phyloP scores from a whole-genome alignment of 257 asterid genomes.

The Agastache rugosa region DNA sequence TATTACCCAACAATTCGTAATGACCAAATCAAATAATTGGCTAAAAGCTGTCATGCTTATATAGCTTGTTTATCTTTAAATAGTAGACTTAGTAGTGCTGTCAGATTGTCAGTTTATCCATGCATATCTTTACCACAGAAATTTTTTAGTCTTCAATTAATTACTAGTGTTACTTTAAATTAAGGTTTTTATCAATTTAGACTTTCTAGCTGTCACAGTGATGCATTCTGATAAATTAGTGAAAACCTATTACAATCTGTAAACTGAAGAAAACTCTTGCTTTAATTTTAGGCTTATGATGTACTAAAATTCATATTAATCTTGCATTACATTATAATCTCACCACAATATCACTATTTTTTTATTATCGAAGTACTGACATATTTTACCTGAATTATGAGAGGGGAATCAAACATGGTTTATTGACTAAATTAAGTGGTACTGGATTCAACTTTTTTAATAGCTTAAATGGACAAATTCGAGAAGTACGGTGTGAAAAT shows the following conservation, averaged over 20 bases:
- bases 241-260: slow-evolving; percentile 8
- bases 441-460: slow-evolving; percentile 5
- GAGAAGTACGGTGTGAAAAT: slow-evolving; percentile 14
- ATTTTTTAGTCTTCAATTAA: not conserved
- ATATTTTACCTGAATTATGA: not conserved
- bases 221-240: not conserved
- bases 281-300: not conserved
- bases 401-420: not conserved
- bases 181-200: not conserved
- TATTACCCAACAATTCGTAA: not conserved
- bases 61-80: slow-evolving; percentile 3
- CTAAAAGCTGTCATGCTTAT: not conserved
- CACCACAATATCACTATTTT: not conserved
- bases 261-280: not conserved
- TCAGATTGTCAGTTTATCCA: not conserved
- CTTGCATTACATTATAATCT: slow-evolving; percentile 6
- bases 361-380: slow-evolving; percentile 2
- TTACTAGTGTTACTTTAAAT: not conserved
- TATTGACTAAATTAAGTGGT: slow-evolving; percentile 13
- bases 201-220: not conserved
- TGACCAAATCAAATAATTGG: slow-evolving; percentile 22
- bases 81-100: not conserved
- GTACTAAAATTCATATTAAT: not conserved
- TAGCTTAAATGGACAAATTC: slow-evolving; percentile 2
- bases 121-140: not conserved